These are phyloP conservation scores for Aspergillus sp. DNA, from an alignment of 2,329 filamentous ascomycete genomes.

Conservation along the genomic window DNA sequence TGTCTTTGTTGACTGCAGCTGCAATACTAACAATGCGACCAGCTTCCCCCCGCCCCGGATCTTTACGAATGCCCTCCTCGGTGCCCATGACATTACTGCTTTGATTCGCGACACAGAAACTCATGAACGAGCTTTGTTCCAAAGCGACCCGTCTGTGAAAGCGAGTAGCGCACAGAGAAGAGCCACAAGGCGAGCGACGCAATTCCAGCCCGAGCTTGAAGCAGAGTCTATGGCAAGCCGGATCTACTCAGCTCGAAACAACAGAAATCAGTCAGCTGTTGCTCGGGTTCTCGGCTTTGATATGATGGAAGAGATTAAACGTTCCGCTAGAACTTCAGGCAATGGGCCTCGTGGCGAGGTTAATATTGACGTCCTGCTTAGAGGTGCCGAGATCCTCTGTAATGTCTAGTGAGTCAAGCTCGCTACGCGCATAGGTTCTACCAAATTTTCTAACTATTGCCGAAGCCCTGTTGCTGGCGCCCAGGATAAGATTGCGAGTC, in stretches of 20 bases:
- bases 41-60: slow-evolving; percentile 90
- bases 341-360: slow-evolving; percentile 64
- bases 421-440: neutral
- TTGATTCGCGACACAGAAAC: slow-evolving; percentile 93
- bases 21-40: slow-evolving; percentile 11
- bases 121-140: slow-evolving; percentile 93
- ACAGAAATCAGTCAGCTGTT: slow-evolving; percentile 75
- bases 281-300: slow-evolving; percentile 85
- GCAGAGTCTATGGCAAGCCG: slow-evolving; percentile 46
- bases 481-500: slow-evolving; percentile 68
- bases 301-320: slow-evolving; percentile 76
- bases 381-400: slow-evolving; percentile 86
- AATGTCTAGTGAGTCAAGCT: slow-evolving; percentile 67
- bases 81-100: slow-evolving; percentile 86
- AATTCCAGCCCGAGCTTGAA: slow-evolving; percentile 42
- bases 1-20: neutral
- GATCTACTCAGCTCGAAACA: slow-evolving; percentile 53
- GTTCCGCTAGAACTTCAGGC: slow-evolving; percentile 56
- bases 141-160: slow-evolving; percentile 70
- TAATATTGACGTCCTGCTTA: slow-evolving; percentile 80
- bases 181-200: slow-evolving; percentile 50
- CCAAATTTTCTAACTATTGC: slow-evolving; percentile 15
- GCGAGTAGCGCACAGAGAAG: slow-evolving; percentile 46
- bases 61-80: slow-evolving; percentile 90
- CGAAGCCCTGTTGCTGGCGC: slow-evolving; percentile 73